These are phyloP conservation scores for Ceratobasidium sp. DNA, from an alignment of 1,284 basidiomycete genomes.

Conservation along the genomic window DNA sequence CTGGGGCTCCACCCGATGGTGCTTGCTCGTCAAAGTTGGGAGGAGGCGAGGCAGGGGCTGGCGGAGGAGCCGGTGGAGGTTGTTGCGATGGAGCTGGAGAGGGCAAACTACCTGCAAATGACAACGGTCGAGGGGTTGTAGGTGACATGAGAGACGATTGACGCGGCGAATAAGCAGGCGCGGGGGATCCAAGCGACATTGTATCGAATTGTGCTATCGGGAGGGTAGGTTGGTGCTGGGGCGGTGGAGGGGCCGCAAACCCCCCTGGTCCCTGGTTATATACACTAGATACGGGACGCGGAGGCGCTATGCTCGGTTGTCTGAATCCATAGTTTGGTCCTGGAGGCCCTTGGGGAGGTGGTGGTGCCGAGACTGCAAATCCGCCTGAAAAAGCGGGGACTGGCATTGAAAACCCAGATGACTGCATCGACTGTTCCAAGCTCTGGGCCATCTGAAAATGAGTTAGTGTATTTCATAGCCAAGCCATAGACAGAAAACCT, in stretches of 20 bases:
- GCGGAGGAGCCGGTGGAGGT: constrained; percentile 8
- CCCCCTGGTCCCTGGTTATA: constrained; percentile 29
- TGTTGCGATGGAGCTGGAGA: background rate
- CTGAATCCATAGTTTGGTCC: constrained; percentile 23
- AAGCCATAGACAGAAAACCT: background rate
- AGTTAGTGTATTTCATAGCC: background rate
- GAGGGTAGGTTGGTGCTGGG: constrained; percentile 37
- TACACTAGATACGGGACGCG: constrained; percentile 8
- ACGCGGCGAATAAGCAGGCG: constrained; percentile 12
- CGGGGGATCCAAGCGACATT: constrained; percentile 24
- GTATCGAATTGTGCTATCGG: constrained; percentile 32
- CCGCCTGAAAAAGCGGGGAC: constrained; percentile 33
- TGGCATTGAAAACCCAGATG: constrained; percentile 36
- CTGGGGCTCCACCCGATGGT: constrained; percentile 18
- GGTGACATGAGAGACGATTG: constrained; percentile 33
- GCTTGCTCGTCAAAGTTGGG: constrained; percentile 40
- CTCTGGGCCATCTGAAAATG: constrained; percentile 34
- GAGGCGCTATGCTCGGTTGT: constrained; percentile 13
- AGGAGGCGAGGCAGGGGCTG: constrained; percentile 21
- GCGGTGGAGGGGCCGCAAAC: constrained; percentile 16
- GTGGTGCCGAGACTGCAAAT: constrained; percentile 12
- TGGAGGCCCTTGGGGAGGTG: background rate
- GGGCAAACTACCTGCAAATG: constrained; percentile 1
- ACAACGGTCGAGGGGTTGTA: constrained; percentile 20
- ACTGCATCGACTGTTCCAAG: constrained; percentile 25